Conservation (phyloP, 2,329 filamentous ascomycete genomes). For the Colletotrichum gloeosporioides region DNA sequence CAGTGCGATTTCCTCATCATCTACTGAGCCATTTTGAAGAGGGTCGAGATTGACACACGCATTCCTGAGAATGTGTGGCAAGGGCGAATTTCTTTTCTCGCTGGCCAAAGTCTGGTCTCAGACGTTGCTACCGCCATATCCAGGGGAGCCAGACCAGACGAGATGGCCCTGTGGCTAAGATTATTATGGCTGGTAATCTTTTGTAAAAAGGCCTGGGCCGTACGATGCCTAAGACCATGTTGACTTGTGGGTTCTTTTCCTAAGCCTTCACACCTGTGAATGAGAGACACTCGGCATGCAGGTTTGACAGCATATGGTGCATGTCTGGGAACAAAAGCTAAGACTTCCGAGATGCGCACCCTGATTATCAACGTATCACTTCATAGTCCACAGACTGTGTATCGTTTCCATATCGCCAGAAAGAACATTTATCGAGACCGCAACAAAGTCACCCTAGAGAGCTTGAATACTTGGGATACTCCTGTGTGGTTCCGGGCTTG, state of each 20-base stretch:
- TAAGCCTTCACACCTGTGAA: not conserved
- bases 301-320: not conserved
- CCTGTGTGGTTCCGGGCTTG: not conserved
- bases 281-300: not conserved
- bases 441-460: not conserved
- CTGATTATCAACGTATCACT: not conserved
- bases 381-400: not conserved
- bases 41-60: not conserved
- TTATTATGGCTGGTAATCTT: not conserved
- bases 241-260: not conserved
- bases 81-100: not conserved
- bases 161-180: not conserved
- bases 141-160: not conserved
- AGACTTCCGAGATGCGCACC: not conserved
- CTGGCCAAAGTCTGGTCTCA: not conserved
- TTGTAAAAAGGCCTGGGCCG: not conserved
- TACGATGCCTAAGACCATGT: not conserved
- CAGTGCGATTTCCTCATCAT: accelerated
- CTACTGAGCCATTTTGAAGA: not conserved
- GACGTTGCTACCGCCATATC: not conserved
- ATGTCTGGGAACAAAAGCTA: not conserved
- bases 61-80: not conserved
- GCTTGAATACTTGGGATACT: not conserved
- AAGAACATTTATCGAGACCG: not conserved
- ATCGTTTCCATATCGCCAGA: not conserved